Conservation (phyloP, 768 basidiomycete species). For the Epithele typhae region DNA sequence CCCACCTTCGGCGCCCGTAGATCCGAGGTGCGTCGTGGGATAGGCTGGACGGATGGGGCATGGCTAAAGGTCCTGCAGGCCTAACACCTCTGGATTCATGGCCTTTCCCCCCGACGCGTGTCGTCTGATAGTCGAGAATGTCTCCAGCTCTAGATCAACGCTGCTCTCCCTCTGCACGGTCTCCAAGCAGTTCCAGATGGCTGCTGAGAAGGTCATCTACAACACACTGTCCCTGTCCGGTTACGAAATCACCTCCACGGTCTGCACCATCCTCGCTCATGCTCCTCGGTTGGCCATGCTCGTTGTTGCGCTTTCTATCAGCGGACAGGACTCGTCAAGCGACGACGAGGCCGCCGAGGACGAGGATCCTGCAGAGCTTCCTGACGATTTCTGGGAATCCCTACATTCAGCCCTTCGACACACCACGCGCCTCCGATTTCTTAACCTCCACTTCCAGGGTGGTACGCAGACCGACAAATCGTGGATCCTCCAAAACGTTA, state of each 20-base stretch:
- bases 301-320: conserved; percentile 53
- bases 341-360: conserved; percentile 20
- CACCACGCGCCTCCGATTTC: conserved; percentile 43
- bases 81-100: conserved; percentile 37
- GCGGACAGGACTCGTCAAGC: conserved; percentile 29
- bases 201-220: conserved; percentile 57
- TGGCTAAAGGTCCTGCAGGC: too few species aligned
- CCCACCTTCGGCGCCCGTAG: too few species aligned
- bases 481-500: conserved; percentile 36
- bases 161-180: conserved; percentile 56
- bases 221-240: conserved; percentile 49
- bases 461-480: conserved; percentile 26
- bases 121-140: conserved; percentile 50
- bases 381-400: conserved; percentile 41
- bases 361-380: conserved; percentile 22
- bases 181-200: conserved; percentile 48
- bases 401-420: conserved; percentile 46
- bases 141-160: conserved; percentile 44
- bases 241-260: conserved; percentile 31
- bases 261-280: conserved; percentile 44
- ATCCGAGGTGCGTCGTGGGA: too few species aligned
- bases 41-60: too few species aligned
- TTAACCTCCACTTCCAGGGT: conserved; percentile 42
- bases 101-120: conserved; percentile 56
- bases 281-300: conserved; percentile 45